Base-by-base conservation (phyloP, 306 rosid genomes). In the Quercus bicolor region DNA sequence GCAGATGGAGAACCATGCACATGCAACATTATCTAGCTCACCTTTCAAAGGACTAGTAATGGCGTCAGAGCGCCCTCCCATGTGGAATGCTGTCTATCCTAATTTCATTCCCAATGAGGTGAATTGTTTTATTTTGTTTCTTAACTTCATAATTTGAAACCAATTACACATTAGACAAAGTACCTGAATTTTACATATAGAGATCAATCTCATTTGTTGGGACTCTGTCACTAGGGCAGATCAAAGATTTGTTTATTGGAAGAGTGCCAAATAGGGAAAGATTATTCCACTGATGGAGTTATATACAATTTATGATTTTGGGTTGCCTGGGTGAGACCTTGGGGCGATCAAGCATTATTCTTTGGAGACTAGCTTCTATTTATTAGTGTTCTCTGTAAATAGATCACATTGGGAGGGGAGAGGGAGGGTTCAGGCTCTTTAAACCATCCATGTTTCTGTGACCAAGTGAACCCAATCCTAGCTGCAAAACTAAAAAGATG, bases 51-150 rank as follows among this genome's bases (percentile, higher is more conserved):
- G 94, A 78, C 84, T 80, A n/a, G 77, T 83, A 62, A 89, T 66
- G 84, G 53, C 87, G 78, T 85, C 93, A 75, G 93, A 87, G 68
- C 87, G 82, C 73, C 86, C 92, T 65, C 81, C 85, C 48, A 26
- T 74, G 20, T 87, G 91, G 94, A 95, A 90, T 62, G 88, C 92
- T 78, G 77, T 89, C 54, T 80, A 83, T 72, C 83, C 96, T 71
- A 81, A 83, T 78, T 88, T 89, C 91, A 82, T 90, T 80, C 88
- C 96, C 60, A 83, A 28, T 75, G 89, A 84, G 98, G 99, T 96
- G 75, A 80, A 59, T 84, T 77, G 72, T 75, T 70, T 37, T 79
- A 60, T 28, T 69, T 70, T 77, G 62, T 56, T 56, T 54, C 45
- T 18, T 51, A 65, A 51, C 21, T 76, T 52, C 62, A 33, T 70